phyloP scores from a whole-genome alignment of 768 basidiomycete genomes.

The Kwoniella dejecticola region DNA sequence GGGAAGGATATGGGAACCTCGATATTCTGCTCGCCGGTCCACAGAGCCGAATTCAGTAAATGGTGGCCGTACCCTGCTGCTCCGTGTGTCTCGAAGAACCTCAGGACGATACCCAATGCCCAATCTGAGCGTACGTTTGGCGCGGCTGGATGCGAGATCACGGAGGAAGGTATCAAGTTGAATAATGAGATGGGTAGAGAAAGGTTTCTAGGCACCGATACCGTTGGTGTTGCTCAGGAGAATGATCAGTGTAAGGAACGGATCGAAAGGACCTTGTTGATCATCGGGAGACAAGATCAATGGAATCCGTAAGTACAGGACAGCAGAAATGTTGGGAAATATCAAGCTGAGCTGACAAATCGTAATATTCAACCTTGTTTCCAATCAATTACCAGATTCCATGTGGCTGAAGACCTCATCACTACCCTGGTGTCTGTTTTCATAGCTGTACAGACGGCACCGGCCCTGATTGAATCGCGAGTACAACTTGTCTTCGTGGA shows the following conservation, averaged over 20 bases:
- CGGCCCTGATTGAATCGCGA: conserved; percentile 26
- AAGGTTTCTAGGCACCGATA: conserved; percentile 39
- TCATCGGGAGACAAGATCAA: conserved; percentile 50
- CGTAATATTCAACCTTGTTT: too few relatives aligned
- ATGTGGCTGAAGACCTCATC: conserved; percentile 52
- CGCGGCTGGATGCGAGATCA: conserved; percentile 30
- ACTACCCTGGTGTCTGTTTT: conserved; percentile 49
- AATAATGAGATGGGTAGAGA: conserved; percentile 42
- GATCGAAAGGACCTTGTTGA: conserved; percentile 34
- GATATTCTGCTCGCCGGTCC: conserved; percentile 40
- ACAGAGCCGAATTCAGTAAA: conserved; percentile 27
- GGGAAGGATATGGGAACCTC: too few relatives aligned
- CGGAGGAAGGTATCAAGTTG: conserved; percentile 30
- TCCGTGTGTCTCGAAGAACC: conserved; percentile 40
- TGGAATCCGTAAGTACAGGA: conserved; percentile 41
- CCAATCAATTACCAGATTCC: conserved; percentile 30
- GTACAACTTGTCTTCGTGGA: conserved; percentile 50
- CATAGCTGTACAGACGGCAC: conserved; percentile 31
- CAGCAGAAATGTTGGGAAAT: background rate
- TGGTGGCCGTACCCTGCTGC: conserved; percentile 53
- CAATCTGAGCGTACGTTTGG: conserved; percentile 15
- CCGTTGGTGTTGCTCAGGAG: conserved; percentile 1
- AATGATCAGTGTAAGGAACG: conserved; percentile 25
- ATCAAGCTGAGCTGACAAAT: too few relatives aligned
- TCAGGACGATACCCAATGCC: conserved; percentile 27